A percentile compares a stretch with the other conserved stretches of the same genome.
Evolutionary conservation across 2,329 filamentous ascomycete species (phyloP).

Genomic region (Cordyceps farinosa): DNA sequence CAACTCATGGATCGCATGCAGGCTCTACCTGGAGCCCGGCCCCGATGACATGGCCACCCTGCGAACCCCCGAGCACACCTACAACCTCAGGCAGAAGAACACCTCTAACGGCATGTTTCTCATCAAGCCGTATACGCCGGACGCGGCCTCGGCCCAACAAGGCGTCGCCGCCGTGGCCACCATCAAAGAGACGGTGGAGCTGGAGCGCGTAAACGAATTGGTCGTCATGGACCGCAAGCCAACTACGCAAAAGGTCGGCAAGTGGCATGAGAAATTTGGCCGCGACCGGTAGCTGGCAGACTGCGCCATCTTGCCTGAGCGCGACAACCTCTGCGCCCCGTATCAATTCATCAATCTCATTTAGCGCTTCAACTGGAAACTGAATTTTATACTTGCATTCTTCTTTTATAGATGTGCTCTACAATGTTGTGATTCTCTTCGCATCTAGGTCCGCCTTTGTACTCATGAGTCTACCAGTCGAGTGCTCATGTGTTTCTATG

Average conservation of each 20-base stretch:
- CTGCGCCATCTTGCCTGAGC: not conserved
- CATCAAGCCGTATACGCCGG: slow-evolving; percentile 34
- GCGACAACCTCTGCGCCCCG: not conserved
- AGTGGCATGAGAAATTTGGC: slow-evolving; percentile 61
- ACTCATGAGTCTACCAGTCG: too few relatives aligned
- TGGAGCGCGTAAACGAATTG: slow-evolving; percentile 54
- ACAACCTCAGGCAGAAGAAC: slow-evolving; percentile 62
- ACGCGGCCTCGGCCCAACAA: slow-evolving; percentile 24
- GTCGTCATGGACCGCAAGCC: slow-evolving; percentile 24
- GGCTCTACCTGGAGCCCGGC: slow-evolving; percentile 48
- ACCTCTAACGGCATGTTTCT: slow-evolving; percentile 64
- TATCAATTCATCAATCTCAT: too few relatives aligned
- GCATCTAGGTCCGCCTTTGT: too few relatives aligned
- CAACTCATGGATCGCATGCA: slow-evolving; percentile 24
- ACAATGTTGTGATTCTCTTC: too few relatives aligned
- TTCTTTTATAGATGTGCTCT: too few relatives aligned
- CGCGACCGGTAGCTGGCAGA: slow-evolving; percentile 35
- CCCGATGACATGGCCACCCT: slow-evolving; percentile 47
- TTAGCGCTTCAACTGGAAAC: too few relatives aligned
- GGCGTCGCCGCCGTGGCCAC: slow-evolving; percentile 51
- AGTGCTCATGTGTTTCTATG: too few relatives aligned
- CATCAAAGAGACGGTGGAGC: slow-evolving; percentile 60
- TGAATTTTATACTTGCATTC: too few relatives aligned
- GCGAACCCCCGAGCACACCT: slow-evolving; percentile 49
- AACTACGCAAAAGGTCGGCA: slow-evolving; percentile 38